Evolutionary conservation across 2,329 filamentous ascomycete species (phyloP).

Genomic region (Leptographium radiaticola): DNA sequence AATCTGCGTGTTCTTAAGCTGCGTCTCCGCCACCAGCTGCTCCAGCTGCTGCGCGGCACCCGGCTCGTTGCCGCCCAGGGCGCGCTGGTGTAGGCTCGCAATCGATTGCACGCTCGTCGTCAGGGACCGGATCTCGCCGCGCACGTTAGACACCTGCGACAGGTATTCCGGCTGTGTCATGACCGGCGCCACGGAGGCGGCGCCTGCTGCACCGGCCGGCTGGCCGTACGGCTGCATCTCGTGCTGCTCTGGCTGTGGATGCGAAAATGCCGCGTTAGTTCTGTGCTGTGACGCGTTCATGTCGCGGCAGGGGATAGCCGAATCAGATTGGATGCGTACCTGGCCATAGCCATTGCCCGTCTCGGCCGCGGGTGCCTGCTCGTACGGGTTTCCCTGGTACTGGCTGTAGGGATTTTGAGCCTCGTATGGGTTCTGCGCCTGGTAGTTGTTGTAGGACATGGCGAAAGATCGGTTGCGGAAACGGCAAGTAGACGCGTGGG

Average conservation of each 20-base stretch:
- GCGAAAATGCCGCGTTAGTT: conserved; percentile 1
- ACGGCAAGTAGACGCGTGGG: neutral
- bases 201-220: conserved; percentile 11
- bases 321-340: neutral
- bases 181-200: conserved; percentile 16
- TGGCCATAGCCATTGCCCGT: conserved; percentile 3
- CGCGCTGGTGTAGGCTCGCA: conserved; percentile 56
- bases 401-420: neutral
- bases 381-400: neutral
- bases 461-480: neutral
- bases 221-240: conserved; percentile 33
- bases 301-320: neutral
- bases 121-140: conserved; percentile 54
- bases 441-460: conserved; percentile 6
- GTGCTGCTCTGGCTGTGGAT: conserved; percentile 27
- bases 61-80: conserved; percentile 52
- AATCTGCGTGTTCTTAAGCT: conserved; percentile 61
- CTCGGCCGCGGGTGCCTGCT: neutral
- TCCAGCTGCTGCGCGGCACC: conserved; percentile 46
- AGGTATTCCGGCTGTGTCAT: conserved; percentile 57
- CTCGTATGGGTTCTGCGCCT: neutral
- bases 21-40: conserved; percentile 54
- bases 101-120: conserved; percentile 56
- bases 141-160: conserved; percentile 50
- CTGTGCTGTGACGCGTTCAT: neutral